phyloP scores from a whole-genome alignment of 192 early-diverging fungal species.

The Helicostylum pulchrum region DNA sequence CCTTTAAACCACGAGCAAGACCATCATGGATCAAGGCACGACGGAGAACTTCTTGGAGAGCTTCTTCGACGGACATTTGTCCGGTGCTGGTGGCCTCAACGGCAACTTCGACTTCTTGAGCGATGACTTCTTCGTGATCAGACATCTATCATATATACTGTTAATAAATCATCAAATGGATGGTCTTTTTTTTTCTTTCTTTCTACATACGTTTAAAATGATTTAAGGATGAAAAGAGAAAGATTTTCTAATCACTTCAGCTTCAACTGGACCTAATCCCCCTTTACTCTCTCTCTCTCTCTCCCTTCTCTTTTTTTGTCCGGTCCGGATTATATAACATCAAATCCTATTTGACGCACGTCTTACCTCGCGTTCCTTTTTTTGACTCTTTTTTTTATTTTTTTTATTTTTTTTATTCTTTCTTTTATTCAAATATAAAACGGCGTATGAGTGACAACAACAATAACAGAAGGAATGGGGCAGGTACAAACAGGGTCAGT shows the following conservation, averaged over 20 bases:
- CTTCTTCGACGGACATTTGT: constrained; percentile 87
- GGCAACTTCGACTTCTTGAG: constrained; percentile 53
- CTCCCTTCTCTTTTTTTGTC: too few species aligned
- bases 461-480: background rate
- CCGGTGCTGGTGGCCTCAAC: constrained; percentile 48
- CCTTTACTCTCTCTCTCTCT: too few species aligned
- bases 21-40: constrained; percentile 93
- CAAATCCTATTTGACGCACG: too few species aligned
- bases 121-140: constrained; percentile 36
- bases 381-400: background rate
- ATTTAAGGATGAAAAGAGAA: too few species aligned
- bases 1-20: constrained; percentile 94
- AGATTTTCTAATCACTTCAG: too few species aligned
- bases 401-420: background rate
- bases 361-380: background rate
- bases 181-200: too few species aligned
- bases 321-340: too few species aligned
- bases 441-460: background rate
- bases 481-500: constrained; percentile 34
- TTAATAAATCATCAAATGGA: too few species aligned
- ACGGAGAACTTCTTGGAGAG: constrained; percentile 96
- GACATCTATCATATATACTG: constrained; percentile 17
- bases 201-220: too few species aligned
- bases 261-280: too few species aligned
- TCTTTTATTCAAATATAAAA: background rate